Evolutionary conservation across 2,329 filamentous ascomycete genomes (phyloP).

Genomic region (Alternaria sp.): DNA sequence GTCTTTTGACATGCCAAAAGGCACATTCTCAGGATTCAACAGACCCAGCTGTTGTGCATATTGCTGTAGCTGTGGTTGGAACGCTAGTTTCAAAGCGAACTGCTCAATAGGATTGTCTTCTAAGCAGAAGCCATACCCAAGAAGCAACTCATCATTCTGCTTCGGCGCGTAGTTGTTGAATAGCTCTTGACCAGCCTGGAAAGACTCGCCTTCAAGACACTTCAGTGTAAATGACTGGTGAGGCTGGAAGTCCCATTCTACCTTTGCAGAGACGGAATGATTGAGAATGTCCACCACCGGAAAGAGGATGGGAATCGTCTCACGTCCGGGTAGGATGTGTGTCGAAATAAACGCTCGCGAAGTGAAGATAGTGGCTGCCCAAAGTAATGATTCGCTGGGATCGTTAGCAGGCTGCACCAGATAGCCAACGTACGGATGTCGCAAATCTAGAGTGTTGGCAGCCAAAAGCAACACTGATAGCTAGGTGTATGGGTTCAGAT

Average conservation of each 20-base stretch:
- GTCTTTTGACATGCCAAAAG: conserved; percentile 37
- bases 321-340: conserved; percentile 38
- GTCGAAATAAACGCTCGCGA: conserved; percentile 61
- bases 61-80: conserved; percentile 46
- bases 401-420: conserved; percentile 23
- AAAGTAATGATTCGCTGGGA: conserved; percentile 57
- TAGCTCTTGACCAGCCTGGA: conserved; percentile 53
- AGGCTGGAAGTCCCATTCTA: conserved; percentile 55
- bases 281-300: conserved; percentile 61
- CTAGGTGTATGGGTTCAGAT: not conserved
- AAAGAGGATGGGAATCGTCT: conserved; percentile 55
- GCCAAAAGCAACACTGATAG: conserved; percentile 3
- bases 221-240: conserved; percentile 50
- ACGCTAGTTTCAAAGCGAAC: conserved; percentile 53
- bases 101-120: conserved; percentile 58
- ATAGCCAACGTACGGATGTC: conserved; percentile 2
- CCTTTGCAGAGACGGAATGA: conserved; percentile 56
- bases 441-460: not conserved
- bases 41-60: conserved; percentile 28
- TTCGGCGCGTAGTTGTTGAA: conserved; percentile 65
- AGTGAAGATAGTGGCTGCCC: conserved; percentile 62
- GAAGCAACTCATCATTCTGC: conserved; percentile 61
- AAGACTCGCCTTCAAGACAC: conserved; percentile 44
- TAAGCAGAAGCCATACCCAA: conserved; percentile 63
- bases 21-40: conserved; percentile 28